Conservation (phyloP, 2,329 filamentous ascomycete genomes). For the Diaporthe helianthi region DNA sequence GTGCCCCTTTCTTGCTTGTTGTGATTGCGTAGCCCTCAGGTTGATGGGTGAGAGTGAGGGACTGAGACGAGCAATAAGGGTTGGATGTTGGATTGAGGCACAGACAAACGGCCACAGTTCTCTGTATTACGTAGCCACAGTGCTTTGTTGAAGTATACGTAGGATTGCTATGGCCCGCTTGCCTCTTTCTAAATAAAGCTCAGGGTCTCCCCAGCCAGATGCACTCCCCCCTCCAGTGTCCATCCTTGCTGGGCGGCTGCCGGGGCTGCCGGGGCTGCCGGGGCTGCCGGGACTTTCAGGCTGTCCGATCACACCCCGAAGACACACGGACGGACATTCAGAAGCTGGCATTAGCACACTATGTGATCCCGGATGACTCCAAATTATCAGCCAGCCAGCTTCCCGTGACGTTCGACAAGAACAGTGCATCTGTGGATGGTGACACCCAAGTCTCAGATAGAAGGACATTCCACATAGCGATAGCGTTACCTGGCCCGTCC, state of each 20-base stretch:
- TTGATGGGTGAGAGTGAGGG: conserved; percentile 9
- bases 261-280: not conserved
- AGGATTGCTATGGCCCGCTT: conserved; percentile 6
- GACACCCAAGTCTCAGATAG: conserved; percentile 21
- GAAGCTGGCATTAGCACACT: not conserved
- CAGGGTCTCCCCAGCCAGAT: conserved; percentile 25
- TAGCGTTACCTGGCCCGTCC: not conserved
- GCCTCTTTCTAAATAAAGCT: conserved; percentile 22
- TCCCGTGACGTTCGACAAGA: not conserved
- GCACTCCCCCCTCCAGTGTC: too few relatives aligned
- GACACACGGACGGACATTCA: too few relatives aligned
- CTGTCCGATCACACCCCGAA: too few relatives aligned
- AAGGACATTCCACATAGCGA: not conserved
- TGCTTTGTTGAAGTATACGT: not conserved
- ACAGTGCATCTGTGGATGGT: not conserved
- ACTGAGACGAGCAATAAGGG: not conserved
- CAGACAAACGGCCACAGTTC: not conserved
- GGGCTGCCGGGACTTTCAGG: not conserved
- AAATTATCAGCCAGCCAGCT: not conserved
- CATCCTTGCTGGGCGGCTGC: conserved; percentile 21
- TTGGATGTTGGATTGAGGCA: not conserved
- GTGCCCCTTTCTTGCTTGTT: conserved; percentile 10
- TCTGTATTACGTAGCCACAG: not conserved
- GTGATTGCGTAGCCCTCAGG: not conserved
- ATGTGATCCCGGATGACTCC: not conserved